These are phyloP conservation scores for Bipolaris victoriae DNA, from an alignment of 2,329 filamentous ascomycete genomes.

Conservation along the genomic window DNA sequence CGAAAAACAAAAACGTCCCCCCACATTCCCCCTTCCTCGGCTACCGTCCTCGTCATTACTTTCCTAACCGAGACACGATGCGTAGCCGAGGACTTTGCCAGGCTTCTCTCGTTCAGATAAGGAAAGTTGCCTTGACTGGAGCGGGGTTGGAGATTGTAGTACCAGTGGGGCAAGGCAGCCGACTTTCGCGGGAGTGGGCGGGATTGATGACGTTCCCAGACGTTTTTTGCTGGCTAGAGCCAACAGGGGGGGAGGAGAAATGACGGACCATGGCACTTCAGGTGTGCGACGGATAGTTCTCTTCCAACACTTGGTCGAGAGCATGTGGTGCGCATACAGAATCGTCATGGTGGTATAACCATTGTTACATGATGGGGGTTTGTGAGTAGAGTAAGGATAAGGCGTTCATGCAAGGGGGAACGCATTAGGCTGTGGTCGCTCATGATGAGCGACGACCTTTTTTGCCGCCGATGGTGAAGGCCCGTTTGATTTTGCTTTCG, in stretches of 20 bases:
- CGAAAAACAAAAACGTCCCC: neutral
- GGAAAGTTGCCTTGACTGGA: neutral
- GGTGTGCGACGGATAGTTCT: constrained; percentile 12
- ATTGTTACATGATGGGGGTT: neutral
- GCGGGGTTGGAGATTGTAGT: neutral
- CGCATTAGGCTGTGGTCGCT: neutral
- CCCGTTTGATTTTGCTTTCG: constrained; percentile 36
- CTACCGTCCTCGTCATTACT: neutral
- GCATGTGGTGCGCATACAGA: neutral
- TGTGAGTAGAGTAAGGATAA: neutral
- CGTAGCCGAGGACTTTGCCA: too few species aligned
- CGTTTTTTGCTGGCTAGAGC: too few species aligned
- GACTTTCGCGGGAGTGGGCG: neutral
- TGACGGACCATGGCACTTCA: constrained; percentile 2
- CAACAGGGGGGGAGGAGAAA: neutral
- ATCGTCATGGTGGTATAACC: constrained; percentile 11
- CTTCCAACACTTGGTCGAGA: constrained; percentile 45
- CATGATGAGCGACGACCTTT: constrained; percentile 34
- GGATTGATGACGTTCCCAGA: constrained; percentile 4
- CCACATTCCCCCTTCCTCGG: neutral
- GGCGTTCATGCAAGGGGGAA: neutral
- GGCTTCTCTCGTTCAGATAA: too few species aligned
- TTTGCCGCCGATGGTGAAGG: constrained; percentile 43
- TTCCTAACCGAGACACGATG: neutral
- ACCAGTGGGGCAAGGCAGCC: neutral